Percentiles rank a stretch among this genome's conserved stretches.
phyloP scores from a whole-genome alignment of 2,329 filamentous ascomycete species.

The Pyricularia pennisetigena region DNA sequence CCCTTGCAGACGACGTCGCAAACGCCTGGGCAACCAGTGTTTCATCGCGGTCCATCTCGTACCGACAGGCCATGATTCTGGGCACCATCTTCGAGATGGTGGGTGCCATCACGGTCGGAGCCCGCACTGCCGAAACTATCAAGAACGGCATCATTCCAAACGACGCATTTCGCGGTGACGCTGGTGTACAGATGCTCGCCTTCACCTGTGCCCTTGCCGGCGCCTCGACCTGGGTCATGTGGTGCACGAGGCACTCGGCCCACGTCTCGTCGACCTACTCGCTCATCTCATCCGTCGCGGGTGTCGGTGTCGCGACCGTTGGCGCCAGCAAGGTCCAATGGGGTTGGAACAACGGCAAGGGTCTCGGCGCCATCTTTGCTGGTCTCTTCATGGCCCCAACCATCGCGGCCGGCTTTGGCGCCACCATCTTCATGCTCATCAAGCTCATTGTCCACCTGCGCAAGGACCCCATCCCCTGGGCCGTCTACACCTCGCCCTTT shows the following conservation, averaged over 20 bases:
- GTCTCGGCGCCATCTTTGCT: conserved; percentile 62
- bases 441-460: conserved; percentile 63
- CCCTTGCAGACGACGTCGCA: conserved; percentile 61
- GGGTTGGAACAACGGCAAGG: conserved; percentile 61
- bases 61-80: conserved; percentile 58
- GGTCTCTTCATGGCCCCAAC: conserved; percentile 61
- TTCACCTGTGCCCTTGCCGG: conserved; percentile 55
- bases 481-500: conserved; percentile 62
- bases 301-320: conserved; percentile 58
- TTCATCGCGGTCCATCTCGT: conserved; percentile 66
- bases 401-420: conserved; percentile 55
- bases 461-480: conserved; percentile 62
- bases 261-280: conserved; percentile 68
- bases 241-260: conserved; percentile 64
- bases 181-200: conserved; percentile 58
- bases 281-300: conserved; percentile 57
- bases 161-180: conserved; percentile 46
- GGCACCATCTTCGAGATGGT: conserved; percentile 58
- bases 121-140: conserved; percentile 65
- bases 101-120: conserved; percentile 57
- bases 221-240: conserved; percentile 68
- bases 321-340: conserved; percentile 53
- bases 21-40: conserved; percentile 77
- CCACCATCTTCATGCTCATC: conserved; percentile 63
- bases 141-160: conserved; percentile 66